These are phyloP conservation scores for Schizosaccharomyces lindneri DNA, from an alignment of 805 yeast species.

Conservation along the genomic window DNA sequence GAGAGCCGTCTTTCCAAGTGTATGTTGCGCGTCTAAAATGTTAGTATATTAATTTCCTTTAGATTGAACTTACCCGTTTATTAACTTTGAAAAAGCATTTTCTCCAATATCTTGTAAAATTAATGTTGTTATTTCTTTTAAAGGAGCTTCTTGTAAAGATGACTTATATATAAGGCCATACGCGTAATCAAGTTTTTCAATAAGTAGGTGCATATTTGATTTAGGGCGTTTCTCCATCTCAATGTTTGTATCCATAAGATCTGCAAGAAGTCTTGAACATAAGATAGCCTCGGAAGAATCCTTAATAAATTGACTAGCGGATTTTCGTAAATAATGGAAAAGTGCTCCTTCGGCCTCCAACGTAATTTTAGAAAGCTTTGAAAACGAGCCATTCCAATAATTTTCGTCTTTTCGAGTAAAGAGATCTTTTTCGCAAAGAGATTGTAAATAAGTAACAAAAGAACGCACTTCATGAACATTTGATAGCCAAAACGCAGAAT, in stretches of 20 bases:
- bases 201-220: neutral
- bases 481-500: neutral
- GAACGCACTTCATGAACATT: neutral
- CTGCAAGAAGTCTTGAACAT: neutral
- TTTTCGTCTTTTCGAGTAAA: neutral
- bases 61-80: neutral
- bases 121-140: neutral
- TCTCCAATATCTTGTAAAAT: neutral
- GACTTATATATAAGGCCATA: neutral
- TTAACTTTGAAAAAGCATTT: neutral
- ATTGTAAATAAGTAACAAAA: neutral
- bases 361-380: neutral
- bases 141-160: neutral
- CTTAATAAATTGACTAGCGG: neutral
- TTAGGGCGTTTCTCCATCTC: neutral
- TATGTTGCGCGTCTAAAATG: neutral
- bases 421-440: neutral
- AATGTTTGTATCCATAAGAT: neutral
- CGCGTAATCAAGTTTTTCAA: neutral
- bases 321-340: neutral
- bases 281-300: neutral
- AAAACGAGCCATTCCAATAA: neutral
- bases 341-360: neutral
- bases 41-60: neutral
- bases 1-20: neutral